These are phyloP conservation scores for Phytopythium oedochilum DNA, from an alignment of 352 stramenopile genomes.

Conservation along the genomic window DNA sequence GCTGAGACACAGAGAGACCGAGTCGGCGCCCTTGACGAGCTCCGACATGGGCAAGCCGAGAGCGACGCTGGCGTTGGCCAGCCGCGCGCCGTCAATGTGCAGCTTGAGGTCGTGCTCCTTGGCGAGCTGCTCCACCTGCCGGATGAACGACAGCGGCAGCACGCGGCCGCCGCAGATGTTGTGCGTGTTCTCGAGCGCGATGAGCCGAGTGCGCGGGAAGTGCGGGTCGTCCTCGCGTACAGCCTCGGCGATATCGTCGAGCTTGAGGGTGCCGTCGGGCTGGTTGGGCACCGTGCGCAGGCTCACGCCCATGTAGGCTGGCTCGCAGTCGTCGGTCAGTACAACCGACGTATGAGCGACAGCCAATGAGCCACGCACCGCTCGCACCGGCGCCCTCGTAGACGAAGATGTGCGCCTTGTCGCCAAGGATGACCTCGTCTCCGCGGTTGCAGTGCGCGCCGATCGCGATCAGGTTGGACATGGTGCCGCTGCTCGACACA, in stretches of 20 bases:
- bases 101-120: conserved; percentile 79
- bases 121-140: conserved; percentile 65
- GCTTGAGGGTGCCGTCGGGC: conserved; percentile 76
- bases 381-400: conserved; percentile 93
- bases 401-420: conserved; percentile 95
- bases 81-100: conserved; percentile 94
- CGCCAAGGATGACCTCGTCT: conserved; percentile 94
- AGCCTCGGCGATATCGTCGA: conserved; percentile 77
- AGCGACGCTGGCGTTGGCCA: conserved; percentile 94
- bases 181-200: conserved; percentile 98
- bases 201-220: conserved; percentile 82
- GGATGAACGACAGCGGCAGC: conserved; percentile 83
- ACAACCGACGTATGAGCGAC: too few relatives aligned
- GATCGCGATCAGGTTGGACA: conserved; percentile 96
- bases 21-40: conserved; percentile 85
- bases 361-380: conserved; percentile 51
- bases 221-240: conserved; percentile 78
- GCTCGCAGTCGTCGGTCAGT: too few relatives aligned
- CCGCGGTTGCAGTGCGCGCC: conserved; percentile 91
- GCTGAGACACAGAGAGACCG: conserved; percentile 93
- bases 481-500: conserved; percentile 81
- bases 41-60: conserved; percentile 58
- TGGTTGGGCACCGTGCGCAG: conserved; percentile 84
- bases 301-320: conserved; percentile 89
- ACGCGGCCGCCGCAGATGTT: conserved; percentile 94